Conservation (phyloP, 2,329 filamentous ascomycete species). For the Orbilia oligospora region DNA sequence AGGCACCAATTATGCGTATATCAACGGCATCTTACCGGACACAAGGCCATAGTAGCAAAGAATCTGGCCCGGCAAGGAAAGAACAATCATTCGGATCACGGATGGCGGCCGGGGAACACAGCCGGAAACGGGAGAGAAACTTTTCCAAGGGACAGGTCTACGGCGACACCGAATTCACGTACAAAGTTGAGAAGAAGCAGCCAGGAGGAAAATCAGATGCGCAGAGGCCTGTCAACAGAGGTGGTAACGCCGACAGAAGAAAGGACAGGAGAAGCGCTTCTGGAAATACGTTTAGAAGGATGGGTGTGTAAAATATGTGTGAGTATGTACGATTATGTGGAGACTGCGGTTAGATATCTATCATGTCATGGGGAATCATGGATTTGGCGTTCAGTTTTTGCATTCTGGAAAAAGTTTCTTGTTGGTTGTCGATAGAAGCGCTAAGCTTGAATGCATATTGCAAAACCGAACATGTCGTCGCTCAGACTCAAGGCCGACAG, state of each 20-base stretch:
- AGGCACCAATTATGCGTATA: slow-evolving; percentile 73
- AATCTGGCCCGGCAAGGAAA: slow-evolving; percentile 65
- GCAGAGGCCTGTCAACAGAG: slow-evolving; percentile 36
- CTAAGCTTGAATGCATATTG: slow-evolving; percentile 24
- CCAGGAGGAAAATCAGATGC: slow-evolving; percentile 16
- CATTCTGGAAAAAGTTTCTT: slow-evolving; percentile 43
- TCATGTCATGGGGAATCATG: slow-evolving; percentile 38
- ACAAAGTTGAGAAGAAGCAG: slow-evolving; percentile 60
- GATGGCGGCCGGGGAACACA: slow-evolving; percentile 65
- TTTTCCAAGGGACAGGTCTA: slow-evolving; percentile 65
- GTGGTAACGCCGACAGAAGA: slow-evolving; percentile 42
- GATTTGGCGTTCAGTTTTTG: slow-evolving; percentile 54
- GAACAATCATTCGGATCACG: slow-evolving; percentile 70
- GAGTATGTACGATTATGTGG: slow-evolving; percentile 26
- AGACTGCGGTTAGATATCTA: slow-evolving; percentile 50
- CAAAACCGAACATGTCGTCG: slow-evolving; percentile 13
- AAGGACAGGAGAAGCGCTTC: slow-evolving; percentile 64
- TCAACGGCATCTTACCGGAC: slow-evolving; percentile 77
- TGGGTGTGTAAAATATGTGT: slow-evolving; percentile 59
- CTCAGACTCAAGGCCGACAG: not conserved
- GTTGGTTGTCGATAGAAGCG: slow-evolving; percentile 41
- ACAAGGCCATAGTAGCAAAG: slow-evolving; percentile 66
- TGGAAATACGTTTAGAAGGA: slow-evolving; percentile 63
- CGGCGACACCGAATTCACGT: slow-evolving; percentile 67
- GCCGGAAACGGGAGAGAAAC: slow-evolving; percentile 52